phyloP scores from a whole-genome alignment of 2,329 filamentous ascomycete species.

The Elsinoe necatrix region DNA sequence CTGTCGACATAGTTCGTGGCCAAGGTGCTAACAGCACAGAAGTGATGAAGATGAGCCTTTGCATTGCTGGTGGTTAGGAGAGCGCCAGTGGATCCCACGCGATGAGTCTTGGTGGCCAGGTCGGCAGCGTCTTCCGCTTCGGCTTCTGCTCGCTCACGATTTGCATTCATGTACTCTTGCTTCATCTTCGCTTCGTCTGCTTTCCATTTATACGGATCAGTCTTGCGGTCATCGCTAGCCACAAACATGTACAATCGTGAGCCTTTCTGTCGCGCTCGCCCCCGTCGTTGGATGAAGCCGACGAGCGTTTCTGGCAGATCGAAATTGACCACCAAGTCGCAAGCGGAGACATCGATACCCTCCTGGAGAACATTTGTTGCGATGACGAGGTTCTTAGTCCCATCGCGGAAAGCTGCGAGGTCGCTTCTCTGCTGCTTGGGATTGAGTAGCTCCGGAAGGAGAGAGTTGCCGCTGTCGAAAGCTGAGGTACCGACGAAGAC shows the following conservation, averaged over 20 bases:
- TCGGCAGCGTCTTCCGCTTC: slow-evolving; percentile 34
- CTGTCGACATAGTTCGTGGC: slow-evolving; percentile 53
- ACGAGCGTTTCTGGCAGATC: slow-evolving; percentile 53
- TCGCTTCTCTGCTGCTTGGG: slow-evolving; percentile 42
- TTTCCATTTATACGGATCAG: slow-evolving; percentile 49
- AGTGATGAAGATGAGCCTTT: slow-evolving; percentile 69
- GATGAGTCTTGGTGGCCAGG: slow-evolving; percentile 19
- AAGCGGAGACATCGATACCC: slow-evolving; percentile 54
- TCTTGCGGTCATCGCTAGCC: slow-evolving; percentile 30
- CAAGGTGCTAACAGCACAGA: slow-evolving; percentile 54
- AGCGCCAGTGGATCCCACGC: slow-evolving; percentile 40
- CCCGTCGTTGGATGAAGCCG: slow-evolving; percentile 57
- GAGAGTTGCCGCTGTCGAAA: slow-evolving; percentile 35
- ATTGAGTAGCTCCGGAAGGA: slow-evolving; percentile 43
- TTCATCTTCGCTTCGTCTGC: slow-evolving; percentile 50
- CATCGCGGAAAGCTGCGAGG: slow-evolving; percentile 46
- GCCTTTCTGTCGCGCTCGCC: slow-evolving; percentile 50
- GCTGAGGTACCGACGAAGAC: slow-evolving; percentile 48
- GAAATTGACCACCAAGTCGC: slow-evolving; percentile 57
- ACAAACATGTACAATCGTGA: slow-evolving; percentile 50
- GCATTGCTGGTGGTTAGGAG: slow-evolving; percentile 65
- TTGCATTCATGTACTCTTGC: slow-evolving; percentile 54
- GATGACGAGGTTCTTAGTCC: slow-evolving; percentile 49
- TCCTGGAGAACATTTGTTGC: slow-evolving; percentile 53
- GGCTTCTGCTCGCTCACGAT: slow-evolving; percentile 40